Percentiles rank a stretch among this genome's conserved stretches.
Conservation (phyloP, 495 filamentous ascomycete genomes). For the Cercophora sp. region DNA sequence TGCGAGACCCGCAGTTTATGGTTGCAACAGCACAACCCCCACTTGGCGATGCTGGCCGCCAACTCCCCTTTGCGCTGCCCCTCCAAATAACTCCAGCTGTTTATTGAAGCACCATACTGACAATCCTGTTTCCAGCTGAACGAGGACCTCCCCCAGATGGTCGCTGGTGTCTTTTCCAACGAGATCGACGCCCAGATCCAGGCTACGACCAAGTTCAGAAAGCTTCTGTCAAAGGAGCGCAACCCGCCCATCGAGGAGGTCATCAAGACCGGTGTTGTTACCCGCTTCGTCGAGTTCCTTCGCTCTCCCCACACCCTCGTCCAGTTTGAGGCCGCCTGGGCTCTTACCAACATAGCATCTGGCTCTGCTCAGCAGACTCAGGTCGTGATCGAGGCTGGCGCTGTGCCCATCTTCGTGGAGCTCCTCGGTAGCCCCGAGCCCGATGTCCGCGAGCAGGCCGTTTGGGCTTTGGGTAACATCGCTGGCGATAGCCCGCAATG, state of each 20-base stretch:
- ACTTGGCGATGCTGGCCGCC: too few species aligned
- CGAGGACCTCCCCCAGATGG: conserved; percentile 97
- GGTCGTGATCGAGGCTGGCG: conserved; percentile 96
- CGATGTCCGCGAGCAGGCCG: conserved; percentile 97
- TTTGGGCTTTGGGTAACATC: conserved; percentile 99
- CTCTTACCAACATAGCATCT: conserved; percentile 98
- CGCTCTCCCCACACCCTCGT: conserved; percentile 97
- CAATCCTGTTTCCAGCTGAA: conserved; percentile 85
- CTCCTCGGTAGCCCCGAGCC: conserved; percentile 92
- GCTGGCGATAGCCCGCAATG: conserved; percentile 97
- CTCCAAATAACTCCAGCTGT: too few species aligned
- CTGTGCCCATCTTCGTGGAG: conserved; percentile 98
- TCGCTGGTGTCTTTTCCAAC: conserved; percentile 94
- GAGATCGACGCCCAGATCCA: conserved; percentile 97
- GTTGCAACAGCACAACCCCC: too few species aligned
- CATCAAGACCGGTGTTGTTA: conserved; percentile 97
- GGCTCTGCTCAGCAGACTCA: conserved; percentile 97
- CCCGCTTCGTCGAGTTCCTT: conserved; percentile 97
- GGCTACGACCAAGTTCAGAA: conserved; percentile 98
- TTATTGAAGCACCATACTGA: too few species aligned
- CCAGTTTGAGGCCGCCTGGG: conserved; percentile 99
- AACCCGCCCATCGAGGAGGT: conserved; percentile 99
- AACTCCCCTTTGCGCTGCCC: too few species aligned
- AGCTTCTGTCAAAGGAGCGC: conserved; percentile 95
- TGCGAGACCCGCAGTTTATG: background rate